These are phyloP conservation scores for Piromyces sp. DNA, from an alignment of 192 early-diverging fungal species.

Conservation along the genomic window DNA sequence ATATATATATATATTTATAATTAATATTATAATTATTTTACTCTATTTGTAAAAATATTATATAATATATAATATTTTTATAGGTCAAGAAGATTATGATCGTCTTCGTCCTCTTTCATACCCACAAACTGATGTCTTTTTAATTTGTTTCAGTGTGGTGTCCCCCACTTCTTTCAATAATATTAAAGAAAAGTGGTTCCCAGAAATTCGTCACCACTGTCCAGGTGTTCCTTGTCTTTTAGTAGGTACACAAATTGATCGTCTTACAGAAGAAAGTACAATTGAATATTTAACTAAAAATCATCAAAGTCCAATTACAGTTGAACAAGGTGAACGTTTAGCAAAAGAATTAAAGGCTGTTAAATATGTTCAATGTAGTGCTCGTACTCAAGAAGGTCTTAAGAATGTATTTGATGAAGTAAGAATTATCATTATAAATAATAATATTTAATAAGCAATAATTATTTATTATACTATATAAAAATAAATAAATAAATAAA, in stretches of 20 bases:
- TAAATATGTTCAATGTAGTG: conserved; percentile 87
- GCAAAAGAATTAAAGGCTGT: conserved; percentile 68
- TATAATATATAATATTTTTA: not conserved
- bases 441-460: too few relatives aligned
- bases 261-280: conserved; percentile 62
- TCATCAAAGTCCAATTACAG: conserved; percentile 63
- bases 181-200: conserved; percentile 91
- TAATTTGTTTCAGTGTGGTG: conserved; percentile 84
- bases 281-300: conserved; percentile 64
- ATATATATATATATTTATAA: too few relatives aligned
- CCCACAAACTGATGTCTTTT: conserved; percentile 87
- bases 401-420: conserved; percentile 49
- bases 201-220: conserved; percentile 83
- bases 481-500: too few relatives aligned
- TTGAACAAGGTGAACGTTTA: conserved; percentile 64
- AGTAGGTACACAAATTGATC: conserved; percentile 84
- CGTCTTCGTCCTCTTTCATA: conserved; percentile 83
- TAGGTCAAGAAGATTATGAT: conserved; percentile 91
- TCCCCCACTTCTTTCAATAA: conserved; percentile 87
- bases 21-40: too few relatives aligned
- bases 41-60: too few relatives aligned
- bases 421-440: too few relatives aligned
- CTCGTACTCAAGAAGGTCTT: conserved; percentile 76
- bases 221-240: conserved; percentile 87
- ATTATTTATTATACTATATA: too few relatives aligned